phyloP scores from a whole-genome alignment of 2,329 filamentous ascomycete species.

The Paraconiothyrium brasiliense region DNA sequence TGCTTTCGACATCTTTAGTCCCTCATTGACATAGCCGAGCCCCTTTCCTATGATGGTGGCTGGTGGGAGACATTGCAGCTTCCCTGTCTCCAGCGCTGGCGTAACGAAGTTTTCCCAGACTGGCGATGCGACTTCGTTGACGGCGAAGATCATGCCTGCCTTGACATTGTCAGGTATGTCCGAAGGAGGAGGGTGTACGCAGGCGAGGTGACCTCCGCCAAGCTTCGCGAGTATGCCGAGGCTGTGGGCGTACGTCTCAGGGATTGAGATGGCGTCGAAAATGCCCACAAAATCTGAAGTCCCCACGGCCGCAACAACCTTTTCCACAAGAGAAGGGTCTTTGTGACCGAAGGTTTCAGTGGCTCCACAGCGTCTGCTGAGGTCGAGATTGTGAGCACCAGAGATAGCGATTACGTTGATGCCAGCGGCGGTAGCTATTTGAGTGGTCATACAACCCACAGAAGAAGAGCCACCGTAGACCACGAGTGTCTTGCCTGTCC shows the following conservation, averaged over 20 bases:
- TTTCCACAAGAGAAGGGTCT: conserved; percentile 41
- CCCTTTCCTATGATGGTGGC: conserved; percentile 39
- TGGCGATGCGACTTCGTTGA: conserved; percentile 35
- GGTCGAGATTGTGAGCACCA: conserved; percentile 37
- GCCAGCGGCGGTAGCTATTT: conserved; percentile 52
- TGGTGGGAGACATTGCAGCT: conserved; percentile 35
- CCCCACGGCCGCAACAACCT: conserved; percentile 49
- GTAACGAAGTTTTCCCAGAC: conserved; percentile 40
- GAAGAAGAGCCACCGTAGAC: conserved; percentile 59
- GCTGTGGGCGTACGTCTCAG: conserved; percentile 29
- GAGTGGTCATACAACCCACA: conserved; percentile 53
- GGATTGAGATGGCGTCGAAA: conserved; percentile 48
- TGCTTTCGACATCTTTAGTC: conserved; percentile 33
- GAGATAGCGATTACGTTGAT: conserved; percentile 51
- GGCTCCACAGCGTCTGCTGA: conserved; percentile 34
- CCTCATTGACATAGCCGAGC: conserved; percentile 37
- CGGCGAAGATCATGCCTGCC: conserved; percentile 39
- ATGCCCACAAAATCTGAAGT: conserved; percentile 49
- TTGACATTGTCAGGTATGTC: conserved; percentile 44
- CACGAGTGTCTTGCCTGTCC: conserved; percentile 49
- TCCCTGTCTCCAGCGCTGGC: conserved; percentile 33
- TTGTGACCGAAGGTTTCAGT: conserved; percentile 39
- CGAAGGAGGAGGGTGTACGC: conserved; percentile 46
- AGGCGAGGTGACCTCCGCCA: conserved; percentile 49
- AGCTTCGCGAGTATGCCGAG: conserved; percentile 36